Evolutionary conservation across 192 early-diverging fungal species (phyloP), one percentile per base, ranked within the genome.

Genomic region (Kickxella alabastrina): DNA sequence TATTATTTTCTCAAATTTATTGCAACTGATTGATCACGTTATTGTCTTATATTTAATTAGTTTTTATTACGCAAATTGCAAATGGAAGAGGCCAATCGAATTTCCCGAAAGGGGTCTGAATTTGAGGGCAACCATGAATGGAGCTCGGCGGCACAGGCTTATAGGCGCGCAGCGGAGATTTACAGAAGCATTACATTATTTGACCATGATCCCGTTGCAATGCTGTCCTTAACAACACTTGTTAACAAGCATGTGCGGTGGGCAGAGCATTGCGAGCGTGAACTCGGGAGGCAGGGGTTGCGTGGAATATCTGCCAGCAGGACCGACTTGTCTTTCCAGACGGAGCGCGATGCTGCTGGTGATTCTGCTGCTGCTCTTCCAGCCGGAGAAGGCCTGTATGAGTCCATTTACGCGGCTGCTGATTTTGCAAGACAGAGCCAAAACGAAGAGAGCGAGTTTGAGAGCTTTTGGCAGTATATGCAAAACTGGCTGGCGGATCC

Each of bases 391-490:
- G 28, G 5, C 29, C 14, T 28, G 29, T 42, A 10, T 18, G 28
- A 10, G 17, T 9, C 5, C 12, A 29, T 13, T 5, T 35, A 49
- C 3, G 26, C 15, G 24, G 40, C 57, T 15, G 36, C 25, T 21
- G 12, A 29, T 18, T 15, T 21, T 21, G 7, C 10, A 34, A 32
- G 52, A 2, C 15, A 40, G 4, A 43, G 41, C 24, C 59, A 46
- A 14, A 54, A 56, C 3, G 54, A 52, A 10, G 72, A 75, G 4
- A 44, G 32, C 29, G 74, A 65, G 42, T 77, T 77, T 62, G 74
- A 77, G 22, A 58, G 70, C 24, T 77, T 77, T 43, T 77, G 74
- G 74, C 57, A 59, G 41, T 77, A 77, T 49, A 70, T 77, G 67
- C 65, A 77, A 29, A 55, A 61, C 50, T 77, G 74, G 74, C 55